Conservation (phyloP, 176 grass and related monocot genomes). For the Cymbopogon citratus region DNA sequence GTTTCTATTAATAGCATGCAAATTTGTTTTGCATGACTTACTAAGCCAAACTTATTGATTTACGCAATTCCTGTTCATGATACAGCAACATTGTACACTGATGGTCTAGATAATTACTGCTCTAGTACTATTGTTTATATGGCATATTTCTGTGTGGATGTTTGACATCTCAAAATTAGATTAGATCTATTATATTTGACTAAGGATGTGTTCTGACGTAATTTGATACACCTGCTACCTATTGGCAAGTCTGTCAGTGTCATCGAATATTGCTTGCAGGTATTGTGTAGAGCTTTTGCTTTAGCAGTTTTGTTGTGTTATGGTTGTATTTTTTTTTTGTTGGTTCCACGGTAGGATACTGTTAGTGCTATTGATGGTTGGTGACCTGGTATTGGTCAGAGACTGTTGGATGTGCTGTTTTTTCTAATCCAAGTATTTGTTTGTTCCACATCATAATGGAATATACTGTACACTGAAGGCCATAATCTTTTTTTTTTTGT, state of each 20-base stretch:
- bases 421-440: not conserved
- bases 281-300: not conserved
- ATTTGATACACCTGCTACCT: not conserved
- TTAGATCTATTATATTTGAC: constrained; percentile 4
- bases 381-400: not conserved
- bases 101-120: not conserved
- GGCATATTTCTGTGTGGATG: not conserved
- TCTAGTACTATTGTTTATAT: not conserved
- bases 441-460: not conserved
- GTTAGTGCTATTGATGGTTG: not conserved
- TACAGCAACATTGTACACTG: not conserved
- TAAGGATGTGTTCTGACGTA: not conserved
- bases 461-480: not conserved
- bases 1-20: constrained; percentile 12
- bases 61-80: not conserved
- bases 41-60: not conserved
- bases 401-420: not conserved
- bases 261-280: not conserved
- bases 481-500: not conserved
- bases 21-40: not conserved
- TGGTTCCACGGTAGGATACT: not conserved
- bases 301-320: not conserved
- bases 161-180: not conserved
- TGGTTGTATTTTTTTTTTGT: not conserved
- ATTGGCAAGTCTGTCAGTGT: constrained; percentile 7